Conservation (phyloP, 495 filamentous ascomycete species). For the Haplographium delicatum region DNA sequence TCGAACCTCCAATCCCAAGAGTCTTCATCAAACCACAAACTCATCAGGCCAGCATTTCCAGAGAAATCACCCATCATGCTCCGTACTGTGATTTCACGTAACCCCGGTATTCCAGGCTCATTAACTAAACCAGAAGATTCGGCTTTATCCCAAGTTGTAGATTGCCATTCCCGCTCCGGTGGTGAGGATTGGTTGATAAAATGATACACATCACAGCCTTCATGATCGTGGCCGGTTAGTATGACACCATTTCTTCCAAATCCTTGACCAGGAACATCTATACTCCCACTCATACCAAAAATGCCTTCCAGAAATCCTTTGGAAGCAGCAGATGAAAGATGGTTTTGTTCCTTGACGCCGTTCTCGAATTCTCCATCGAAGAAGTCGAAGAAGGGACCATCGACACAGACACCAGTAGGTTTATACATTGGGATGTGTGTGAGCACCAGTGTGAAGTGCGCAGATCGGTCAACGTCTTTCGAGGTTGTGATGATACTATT, state of each 20-base stretch:
- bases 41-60: conserved; percentile 83
- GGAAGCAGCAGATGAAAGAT: conserved; percentile 63
- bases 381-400: conserved; percentile 75
- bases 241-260: conserved; percentile 61
- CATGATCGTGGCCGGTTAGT: conserved; percentile 90
- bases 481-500: conserved; percentile 64
- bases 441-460: conserved; percentile 72
- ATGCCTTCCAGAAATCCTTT: conserved; percentile 69
- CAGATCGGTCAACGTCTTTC: conserved; percentile 57
- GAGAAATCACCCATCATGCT: conserved; percentile 97
- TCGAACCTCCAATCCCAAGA: conserved; percentile 74
- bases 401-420: conserved; percentile 72
- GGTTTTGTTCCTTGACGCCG: conserved; percentile 87
- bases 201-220: conserved; percentile 86
- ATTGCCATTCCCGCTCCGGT: conserved; percentile 39
- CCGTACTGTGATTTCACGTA: conserved; percentile 90
- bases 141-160: conserved; percentile 36
- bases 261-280: conserved; percentile 46
- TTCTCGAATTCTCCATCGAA: conserved; percentile 53
- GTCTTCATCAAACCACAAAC: conserved; percentile 77
- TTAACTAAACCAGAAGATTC: conserved; percentile 27
- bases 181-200: conserved; percentile 50
- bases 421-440: conserved; percentile 94
- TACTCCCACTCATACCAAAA: conserved; percentile 65
- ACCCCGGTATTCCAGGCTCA: conserved; percentile 39